Evolutionary conservation across 106 monocot species (phyloP).

Genomic region (Iris macrosiphon): DNA sequence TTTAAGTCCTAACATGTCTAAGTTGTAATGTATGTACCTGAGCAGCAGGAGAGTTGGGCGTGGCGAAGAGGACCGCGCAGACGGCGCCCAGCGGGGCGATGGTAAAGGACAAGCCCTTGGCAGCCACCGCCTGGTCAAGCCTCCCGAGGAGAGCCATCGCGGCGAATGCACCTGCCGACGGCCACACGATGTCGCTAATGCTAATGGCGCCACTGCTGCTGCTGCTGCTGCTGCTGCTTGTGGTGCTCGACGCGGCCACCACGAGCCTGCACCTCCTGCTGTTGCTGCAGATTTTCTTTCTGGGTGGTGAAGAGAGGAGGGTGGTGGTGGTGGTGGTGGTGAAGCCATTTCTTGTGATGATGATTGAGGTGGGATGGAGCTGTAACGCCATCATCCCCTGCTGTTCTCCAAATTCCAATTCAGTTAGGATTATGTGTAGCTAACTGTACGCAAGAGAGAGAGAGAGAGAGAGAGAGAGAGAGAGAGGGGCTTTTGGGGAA

Average conservation of each 20-base stretch:
- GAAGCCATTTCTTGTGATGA: neutral
- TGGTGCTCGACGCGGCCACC: slow-evolving; percentile 16
- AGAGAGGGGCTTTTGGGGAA: neutral
- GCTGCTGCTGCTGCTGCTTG: slow-evolving; percentile 4
- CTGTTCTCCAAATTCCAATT: neutral
- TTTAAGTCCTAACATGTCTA: too few relatives aligned
- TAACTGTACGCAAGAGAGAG: neutral
- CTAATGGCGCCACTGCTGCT: slow-evolving; percentile 4
- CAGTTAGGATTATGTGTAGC: too few relatives aligned
- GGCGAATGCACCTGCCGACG: slow-evolving; percentile 80
- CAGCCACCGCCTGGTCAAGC: slow-evolving; percentile 66
- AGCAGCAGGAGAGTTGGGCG: slow-evolving; percentile 69
- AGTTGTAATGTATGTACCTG: slow-evolving; percentile 32
- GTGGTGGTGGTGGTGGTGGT: neutral
- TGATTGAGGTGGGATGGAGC: neutral
- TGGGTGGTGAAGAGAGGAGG: neutral
- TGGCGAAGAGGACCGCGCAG: slow-evolving; percentile 56
- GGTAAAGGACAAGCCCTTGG: slow-evolving; percentile 58
- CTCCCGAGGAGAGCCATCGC: slow-evolving; percentile 79
- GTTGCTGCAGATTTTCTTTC: too few relatives aligned
- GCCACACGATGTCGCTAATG: slow-evolving; percentile 78
- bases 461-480: neutral
- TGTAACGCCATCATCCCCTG: neutral
- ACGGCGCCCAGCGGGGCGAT: slow-evolving; percentile 88
- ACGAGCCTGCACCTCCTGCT: neutral